Evolutionary conservation across 805 yeast genomes (phyloP).

Genomic region (Diddensiella caesifluorescens): DNA sequence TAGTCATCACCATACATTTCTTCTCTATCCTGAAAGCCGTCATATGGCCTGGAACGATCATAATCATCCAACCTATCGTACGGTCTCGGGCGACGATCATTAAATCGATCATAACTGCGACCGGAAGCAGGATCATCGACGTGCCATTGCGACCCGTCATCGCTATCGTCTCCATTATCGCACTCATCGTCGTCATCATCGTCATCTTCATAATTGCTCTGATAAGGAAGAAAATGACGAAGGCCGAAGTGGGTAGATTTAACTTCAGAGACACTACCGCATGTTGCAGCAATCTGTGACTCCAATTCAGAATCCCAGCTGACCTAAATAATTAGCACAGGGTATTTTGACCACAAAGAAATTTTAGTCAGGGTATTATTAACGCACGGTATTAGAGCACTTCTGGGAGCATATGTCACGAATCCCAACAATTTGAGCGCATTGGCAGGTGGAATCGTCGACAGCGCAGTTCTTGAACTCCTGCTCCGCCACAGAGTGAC

Average conservation of each 20-base stretch:
- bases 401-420: constrained; percentile 16
- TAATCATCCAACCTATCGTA: constrained; percentile 1
- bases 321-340: background rate
- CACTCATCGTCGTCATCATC: constrained; percentile 22
- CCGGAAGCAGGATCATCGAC: background rate
- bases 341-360: background rate
- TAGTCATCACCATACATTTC: background rate
- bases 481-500: constrained; percentile 17
- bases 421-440: constrained; percentile 15
- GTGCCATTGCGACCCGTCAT: constrained; percentile 24
- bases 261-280: constrained; percentile 6
- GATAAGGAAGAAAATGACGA: constrained; percentile 9
- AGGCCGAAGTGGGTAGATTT: constrained; percentile 8
- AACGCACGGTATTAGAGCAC: constrained; percentile 7
- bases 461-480: constrained; percentile 16
- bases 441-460: constrained; percentile 19
- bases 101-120: background rate
- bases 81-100: background rate
- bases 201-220: constrained; percentile 9
- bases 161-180: constrained; percentile 24
- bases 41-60: constrained; percentile 5
- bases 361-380: background rate
- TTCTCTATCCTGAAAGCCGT: constrained; percentile 1
- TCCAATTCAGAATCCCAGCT: constrained; percentile 1
- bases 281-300: background rate